phyloP scores from a whole-genome alignment of 83 land plant genomes.

The Thuja plicata region DNA sequence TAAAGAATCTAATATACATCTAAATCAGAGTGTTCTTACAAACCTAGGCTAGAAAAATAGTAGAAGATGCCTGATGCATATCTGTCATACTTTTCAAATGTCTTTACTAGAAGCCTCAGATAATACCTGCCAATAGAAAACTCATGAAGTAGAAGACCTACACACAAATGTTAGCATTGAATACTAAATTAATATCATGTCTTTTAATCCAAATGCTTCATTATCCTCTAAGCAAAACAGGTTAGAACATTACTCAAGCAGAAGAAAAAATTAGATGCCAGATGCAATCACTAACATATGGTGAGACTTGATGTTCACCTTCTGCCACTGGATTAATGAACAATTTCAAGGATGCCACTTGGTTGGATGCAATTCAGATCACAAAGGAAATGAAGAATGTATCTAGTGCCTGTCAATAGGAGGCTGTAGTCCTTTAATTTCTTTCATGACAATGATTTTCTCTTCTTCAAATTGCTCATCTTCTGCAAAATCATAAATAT shows the following conservation, averaged over 20 bases:
- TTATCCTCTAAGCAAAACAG: background rate
- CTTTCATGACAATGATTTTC: conserved; percentile 85
- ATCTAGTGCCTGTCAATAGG: background rate
- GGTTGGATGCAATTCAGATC: background rate
- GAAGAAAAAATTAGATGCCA: background rate
- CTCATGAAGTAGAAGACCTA: background rate
- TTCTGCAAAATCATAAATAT: conserved; percentile 42
- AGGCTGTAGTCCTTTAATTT: conserved; percentile 57
- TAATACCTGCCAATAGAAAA: conserved; percentile 6
- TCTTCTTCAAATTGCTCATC: conserved; percentile 98
- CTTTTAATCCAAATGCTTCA: conserved; percentile 1
- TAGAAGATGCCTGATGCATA: background rate
- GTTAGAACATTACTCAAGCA: background rate
- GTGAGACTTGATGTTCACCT: background rate
- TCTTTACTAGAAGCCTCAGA: background rate
- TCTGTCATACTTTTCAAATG: background rate
- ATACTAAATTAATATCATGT: background rate
- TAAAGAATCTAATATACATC: background rate
- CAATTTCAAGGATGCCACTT: background rate
- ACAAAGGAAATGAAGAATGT: conserved; percentile 4
- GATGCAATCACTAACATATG: background rate
- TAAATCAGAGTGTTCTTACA: background rate
- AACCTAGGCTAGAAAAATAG: background rate
- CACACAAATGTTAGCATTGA: background rate
- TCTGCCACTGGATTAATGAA: background rate